These are phyloP conservation scores for Dactylella cylindrospora DNA, from an alignment of 2,329 filamentous ascomycete species.

Conservation along the genomic window DNA sequence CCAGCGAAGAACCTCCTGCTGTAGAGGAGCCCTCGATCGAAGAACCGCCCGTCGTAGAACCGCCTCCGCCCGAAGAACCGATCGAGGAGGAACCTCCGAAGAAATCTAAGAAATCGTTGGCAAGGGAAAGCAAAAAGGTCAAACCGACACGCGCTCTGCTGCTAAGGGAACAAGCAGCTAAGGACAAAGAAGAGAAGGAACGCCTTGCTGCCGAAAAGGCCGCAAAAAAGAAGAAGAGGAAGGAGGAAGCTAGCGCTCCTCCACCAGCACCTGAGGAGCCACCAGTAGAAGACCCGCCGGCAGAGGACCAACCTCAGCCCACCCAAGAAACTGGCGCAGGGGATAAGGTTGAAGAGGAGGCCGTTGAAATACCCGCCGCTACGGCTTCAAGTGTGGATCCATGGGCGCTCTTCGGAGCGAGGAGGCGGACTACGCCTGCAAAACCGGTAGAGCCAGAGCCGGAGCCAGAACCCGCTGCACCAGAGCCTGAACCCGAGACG, in stretches of 20 bases:
- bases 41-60: constrained; percentile 23
- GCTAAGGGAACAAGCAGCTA: constrained; percentile 18
- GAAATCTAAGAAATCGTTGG: constrained; percentile 16
- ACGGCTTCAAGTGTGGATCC: constrained; percentile 42
- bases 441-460: constrained; percentile 14
- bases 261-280: constrained; percentile 16
- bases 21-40: too few species aligned
- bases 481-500: constrained; percentile 11
- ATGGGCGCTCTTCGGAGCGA: constrained; percentile 45
- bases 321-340: constrained; percentile 1
- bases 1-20: constrained; percentile 18
- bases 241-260: constrained; percentile 3
- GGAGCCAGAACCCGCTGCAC: constrained; percentile 1
- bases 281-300: constrained; percentile 14
- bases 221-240: constrained; percentile 16
- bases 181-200: constrained; percentile 36
- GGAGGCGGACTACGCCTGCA: constrained; percentile 22
- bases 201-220: constrained; percentile 28
- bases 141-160: constrained; percentile 37
- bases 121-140: constrained; percentile 18
- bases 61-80: constrained; percentile 17
- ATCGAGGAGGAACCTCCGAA: constrained; percentile 20
- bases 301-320: constrained; percentile 1
- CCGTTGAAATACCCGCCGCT: constrained; percentile 41
- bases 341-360: constrained; percentile 6